phyloP scores from a whole-genome alignment of 495 filamentous ascomycete species.

The Penicillium daleae region DNA sequence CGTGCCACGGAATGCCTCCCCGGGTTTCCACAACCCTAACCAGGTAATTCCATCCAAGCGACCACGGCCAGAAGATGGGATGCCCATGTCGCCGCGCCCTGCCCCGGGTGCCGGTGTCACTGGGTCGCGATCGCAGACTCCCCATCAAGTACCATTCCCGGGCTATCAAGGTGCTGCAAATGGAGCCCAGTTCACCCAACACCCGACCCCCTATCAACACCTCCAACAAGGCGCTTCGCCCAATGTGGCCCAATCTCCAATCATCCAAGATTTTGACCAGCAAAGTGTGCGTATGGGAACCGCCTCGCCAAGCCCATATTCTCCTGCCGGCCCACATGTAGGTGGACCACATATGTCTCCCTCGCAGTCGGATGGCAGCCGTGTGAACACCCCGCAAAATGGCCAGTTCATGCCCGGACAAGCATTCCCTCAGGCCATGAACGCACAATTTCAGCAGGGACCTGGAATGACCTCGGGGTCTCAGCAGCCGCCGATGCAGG shows the following conservation, averaged over 20 bases:
- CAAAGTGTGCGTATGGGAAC: conserved; percentile 81
- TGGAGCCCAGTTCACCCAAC: conserved; percentile 55
- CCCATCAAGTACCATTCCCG: conserved; percentile 70
- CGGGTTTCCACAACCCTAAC: conserved; percentile 74
- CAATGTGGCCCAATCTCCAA: conserved; percentile 88
- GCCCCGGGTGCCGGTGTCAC: conserved; percentile 68
- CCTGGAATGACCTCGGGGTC: conserved; percentile 41
- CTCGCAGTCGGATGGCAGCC: conserved; percentile 71
- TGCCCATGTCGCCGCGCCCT: conserved; percentile 80
- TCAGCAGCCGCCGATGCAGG: conserved; percentile 43
- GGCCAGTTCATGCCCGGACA: conserved; percentile 62
- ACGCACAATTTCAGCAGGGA: conserved; percentile 56
- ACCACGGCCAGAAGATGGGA: conserved; percentile 81
- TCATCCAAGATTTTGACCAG: conserved; percentile 72
- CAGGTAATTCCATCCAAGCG: conserved; percentile 87
- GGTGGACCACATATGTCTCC: conserved; percentile 73
- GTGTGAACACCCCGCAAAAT: conserved; percentile 76
- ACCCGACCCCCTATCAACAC: conserved; percentile 75
- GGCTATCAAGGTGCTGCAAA: conserved; percentile 65
- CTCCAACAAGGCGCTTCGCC: conserved; percentile 79
- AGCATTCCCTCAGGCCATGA: conserved; percentile 61
- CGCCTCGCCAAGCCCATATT: conserved; percentile 89
- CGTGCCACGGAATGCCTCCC: conserved; percentile 77
- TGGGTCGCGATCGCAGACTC: conserved; percentile 89
- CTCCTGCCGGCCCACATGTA: conserved; percentile 76